Conservation (phyloP, 495 filamentous ascomycete genomes). For the Podospora pseudoanserina region DNA sequence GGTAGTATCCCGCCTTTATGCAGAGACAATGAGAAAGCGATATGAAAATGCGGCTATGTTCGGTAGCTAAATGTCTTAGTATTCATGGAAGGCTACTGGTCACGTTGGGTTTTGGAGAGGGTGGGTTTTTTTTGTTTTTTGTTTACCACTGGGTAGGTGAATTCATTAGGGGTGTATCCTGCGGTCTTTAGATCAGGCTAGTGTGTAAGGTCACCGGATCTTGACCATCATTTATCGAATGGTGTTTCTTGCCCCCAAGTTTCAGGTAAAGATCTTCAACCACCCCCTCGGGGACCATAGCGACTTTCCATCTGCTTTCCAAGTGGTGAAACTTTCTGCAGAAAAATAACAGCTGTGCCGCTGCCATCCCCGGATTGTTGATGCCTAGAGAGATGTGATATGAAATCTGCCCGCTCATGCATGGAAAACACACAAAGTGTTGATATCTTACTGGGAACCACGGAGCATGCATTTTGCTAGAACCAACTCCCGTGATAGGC, state of each 20-base stretch:
- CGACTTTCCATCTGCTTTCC: neutral
- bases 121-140: neutral
- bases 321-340: neutral
- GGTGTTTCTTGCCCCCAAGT: neutral
- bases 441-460: neutral
- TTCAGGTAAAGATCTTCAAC: neutral
- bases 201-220: neutral
- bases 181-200: neutral
- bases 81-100: neutral
- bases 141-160: no score
- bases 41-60: neutral
- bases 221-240: neutral
- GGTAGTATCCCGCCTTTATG: neutral
- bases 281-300: neutral
- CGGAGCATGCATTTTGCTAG: neutral
- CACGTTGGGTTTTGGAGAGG: no score
- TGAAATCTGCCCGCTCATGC: neutral
- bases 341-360: neutral
- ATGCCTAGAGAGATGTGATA: neutral
- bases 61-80: neutral
- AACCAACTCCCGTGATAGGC: neutral
- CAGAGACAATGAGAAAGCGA: neutral
- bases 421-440: neutral
- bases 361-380: neutral
- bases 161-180: neutral